These are phyloP conservation scores for Arachnomyces sp. DNA, from an alignment of 2,329 filamentous ascomycete genomes.

Conservation along the genomic window DNA sequence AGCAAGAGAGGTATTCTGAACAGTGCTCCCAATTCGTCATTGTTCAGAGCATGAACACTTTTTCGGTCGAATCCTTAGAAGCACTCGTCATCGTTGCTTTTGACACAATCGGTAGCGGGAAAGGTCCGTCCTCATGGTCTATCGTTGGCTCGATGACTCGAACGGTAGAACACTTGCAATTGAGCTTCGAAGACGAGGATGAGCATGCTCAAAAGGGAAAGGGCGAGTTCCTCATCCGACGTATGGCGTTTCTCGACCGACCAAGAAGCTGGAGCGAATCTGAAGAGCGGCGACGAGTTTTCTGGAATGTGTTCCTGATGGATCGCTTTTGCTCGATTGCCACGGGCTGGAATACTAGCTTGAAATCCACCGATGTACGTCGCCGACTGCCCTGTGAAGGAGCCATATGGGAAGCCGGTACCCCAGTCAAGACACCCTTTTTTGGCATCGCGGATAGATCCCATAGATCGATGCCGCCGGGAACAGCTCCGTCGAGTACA, in stretches of 20 bases:
- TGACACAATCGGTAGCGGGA: conserved; percentile 27
- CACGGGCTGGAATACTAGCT: conserved; percentile 28
- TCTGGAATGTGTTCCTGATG: conserved; percentile 32
- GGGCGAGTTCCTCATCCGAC: conserved; percentile 24
- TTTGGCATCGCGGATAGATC: conserved; percentile 32
- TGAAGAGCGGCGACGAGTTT: conserved; percentile 30
- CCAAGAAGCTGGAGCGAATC: conserved; percentile 22
- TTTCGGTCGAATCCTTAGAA: conserved; percentile 28
- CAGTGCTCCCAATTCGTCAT: conserved; percentile 17
- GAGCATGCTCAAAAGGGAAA: conserved; percentile 1
- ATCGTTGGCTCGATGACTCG: conserved; percentile 28
- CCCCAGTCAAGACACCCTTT: conserved; percentile 26
- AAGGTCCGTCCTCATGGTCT: conserved; percentile 27
- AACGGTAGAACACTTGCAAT: conserved; percentile 27
- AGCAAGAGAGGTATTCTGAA: conserved; percentile 13
- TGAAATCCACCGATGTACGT: conserved; percentile 26
- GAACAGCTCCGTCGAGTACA: neutral
- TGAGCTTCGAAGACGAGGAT: conserved; percentile 24
- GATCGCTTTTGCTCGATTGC: conserved; percentile 30
- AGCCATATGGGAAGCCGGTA: conserved; percentile 22
- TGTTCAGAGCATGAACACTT: conserved; percentile 24
- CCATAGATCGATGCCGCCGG: conserved; percentile 8
- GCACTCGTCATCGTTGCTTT: conserved; percentile 30
- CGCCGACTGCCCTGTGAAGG: conserved; percentile 29
- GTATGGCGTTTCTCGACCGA: conserved; percentile 29